Evolutionary conservation across 2,329 filamentous ascomycete species (phyloP), one percentile per base, ranked within the genome.

Genomic region (Fusarium agapanthi): DNA sequence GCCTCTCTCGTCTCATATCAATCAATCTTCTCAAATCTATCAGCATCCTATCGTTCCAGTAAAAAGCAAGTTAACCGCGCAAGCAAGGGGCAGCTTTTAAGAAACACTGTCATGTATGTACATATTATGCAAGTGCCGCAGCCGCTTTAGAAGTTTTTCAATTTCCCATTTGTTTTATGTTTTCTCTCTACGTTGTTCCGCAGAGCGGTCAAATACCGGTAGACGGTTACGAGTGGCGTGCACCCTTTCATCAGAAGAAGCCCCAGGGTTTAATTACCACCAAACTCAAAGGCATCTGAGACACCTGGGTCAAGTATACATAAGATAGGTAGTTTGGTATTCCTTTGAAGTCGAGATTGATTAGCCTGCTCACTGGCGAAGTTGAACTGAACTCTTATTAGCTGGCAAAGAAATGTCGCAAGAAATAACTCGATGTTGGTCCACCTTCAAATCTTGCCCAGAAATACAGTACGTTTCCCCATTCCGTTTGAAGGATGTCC

Each of bases 401-500:
- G 24, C 14, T 48, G 63, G 38, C 12, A 13, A 55, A 35, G 30
- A 71, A 54, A 50, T 69, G 38, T 69, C 44, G 64, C 44, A 61
- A 51, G 48, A 32, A 56, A 53, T 41, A 35, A 26, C 50, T 47
- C 50, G 61, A 44, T 41, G 48, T 37, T 59, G 58, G 57, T 67
- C 53, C 55, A 53, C 66, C 38, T 62, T 47, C 37, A 44, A 67
- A 40, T 48, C 50, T 51, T 75, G 63, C 47, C 58, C 40, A 55
- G 54, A 59, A 20, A 32, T 40, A 37, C 38, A 24, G 28, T 34
- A 34, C 38, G 44, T 66, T 55, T 55, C 51, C 18, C 48, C 56
- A 61, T 67, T 47, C 56, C 35, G n/a, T 38, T 54, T 28, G 55
- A 24, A 70, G 61, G 54, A 72, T 64, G 72, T 48, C 51, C 64